Evolutionary conservation across 2,329 filamentous ascomycete genomes (phyloP).

Genomic region (Biscogniauxia mediterranea): DNA sequence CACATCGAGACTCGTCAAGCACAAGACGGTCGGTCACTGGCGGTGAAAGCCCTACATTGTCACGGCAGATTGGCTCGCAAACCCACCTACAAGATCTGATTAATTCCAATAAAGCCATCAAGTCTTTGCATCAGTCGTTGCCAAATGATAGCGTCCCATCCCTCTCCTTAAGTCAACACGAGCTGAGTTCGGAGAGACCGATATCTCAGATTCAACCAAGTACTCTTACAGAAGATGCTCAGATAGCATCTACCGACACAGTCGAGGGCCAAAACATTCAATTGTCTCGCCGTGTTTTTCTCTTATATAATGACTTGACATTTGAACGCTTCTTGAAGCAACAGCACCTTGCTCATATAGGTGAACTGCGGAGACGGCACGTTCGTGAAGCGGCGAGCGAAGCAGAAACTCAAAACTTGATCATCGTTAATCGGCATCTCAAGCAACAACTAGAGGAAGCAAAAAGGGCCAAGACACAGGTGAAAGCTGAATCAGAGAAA

Average conservation of each 20-base stretch:
- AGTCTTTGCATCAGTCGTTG: constrained; percentile 54
- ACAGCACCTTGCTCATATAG: constrained; percentile 79
- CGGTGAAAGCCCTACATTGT: constrained; percentile 63
- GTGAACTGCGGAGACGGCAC: constrained; percentile 71
- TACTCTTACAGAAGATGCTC: constrained; percentile 26
- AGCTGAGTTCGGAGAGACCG: constrained; percentile 42
- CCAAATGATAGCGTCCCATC: constrained; percentile 59
- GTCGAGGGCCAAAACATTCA: constrained; percentile 40
- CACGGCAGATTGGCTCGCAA: constrained; percentile 51
- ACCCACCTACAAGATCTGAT: constrained; percentile 60
- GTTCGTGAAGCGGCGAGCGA: constrained; percentile 76
- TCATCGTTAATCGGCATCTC: constrained; percentile 72
- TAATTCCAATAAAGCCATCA: constrained; percentile 57
- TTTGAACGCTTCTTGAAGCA: constrained; percentile 83
- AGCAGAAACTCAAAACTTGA: constrained; percentile 77
- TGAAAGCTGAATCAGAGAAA: constrained; percentile 70
- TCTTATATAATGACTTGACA: constrained; percentile 76
- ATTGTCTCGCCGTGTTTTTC: constrained; percentile 70
- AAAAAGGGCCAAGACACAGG: constrained; percentile 66
- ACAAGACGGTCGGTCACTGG: constrained; percentile 38
- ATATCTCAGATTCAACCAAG: constrained; percentile 30
- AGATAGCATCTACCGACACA: constrained; percentile 23
- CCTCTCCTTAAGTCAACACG: constrained; percentile 50
- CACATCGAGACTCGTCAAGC: constrained; percentile 46
- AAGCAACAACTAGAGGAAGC: constrained; percentile 72